Evolutionary conservation across 2,329 filamentous ascomycete genomes (phyloP), one percentile per base, ranked within the genome.

Genomic region (Hymenoscyphus fructigenus): DNA sequence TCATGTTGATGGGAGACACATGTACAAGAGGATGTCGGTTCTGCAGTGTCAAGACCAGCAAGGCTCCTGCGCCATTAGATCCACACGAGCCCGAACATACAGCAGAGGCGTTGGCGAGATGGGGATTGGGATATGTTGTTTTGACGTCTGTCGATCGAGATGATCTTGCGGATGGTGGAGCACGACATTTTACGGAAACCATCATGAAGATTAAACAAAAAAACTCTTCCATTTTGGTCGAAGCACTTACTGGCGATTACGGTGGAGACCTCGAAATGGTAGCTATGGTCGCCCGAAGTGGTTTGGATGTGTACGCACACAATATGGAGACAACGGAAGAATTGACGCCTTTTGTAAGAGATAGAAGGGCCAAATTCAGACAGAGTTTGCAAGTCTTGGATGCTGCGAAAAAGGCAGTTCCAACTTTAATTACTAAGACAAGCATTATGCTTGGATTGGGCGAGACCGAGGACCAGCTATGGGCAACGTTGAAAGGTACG

Each of bases 1-100:
- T 99, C 78, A 99, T 99, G 95, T 82, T 99, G 58, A 98, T 98
- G 93, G 95, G 95, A 69, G 95, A 99, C 78, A 98, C 94, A 9
- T 99, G 95, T 79, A 99, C 95, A 20, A 86, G 95, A 66, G 95
- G 94, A 20, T 99, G 95, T 79, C 88, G 95, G 61, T 99, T 99
- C 83, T 99, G 95, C 84, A 92, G 90, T 70, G 95, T 99, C 61
- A 98, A 98, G 84, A 99, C 95, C 2, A 89, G 82, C 65, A 88
- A 91, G 55, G 80, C 82, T 0, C 88, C 92, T 14, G 80, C 89
- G 53, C 91, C 95, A 12, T 84, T 99, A 59, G 95, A 99, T 76
- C 91, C 92, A 1, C 94, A 98, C 78, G 95, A 99, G 80, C 95
- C 95, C 0, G 95, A 99, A 82, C 89, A 99, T 79, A 97, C 93